Conservation (phyloP, 441 rosid species). For the Pelargonium exstipulatum region DNA sequence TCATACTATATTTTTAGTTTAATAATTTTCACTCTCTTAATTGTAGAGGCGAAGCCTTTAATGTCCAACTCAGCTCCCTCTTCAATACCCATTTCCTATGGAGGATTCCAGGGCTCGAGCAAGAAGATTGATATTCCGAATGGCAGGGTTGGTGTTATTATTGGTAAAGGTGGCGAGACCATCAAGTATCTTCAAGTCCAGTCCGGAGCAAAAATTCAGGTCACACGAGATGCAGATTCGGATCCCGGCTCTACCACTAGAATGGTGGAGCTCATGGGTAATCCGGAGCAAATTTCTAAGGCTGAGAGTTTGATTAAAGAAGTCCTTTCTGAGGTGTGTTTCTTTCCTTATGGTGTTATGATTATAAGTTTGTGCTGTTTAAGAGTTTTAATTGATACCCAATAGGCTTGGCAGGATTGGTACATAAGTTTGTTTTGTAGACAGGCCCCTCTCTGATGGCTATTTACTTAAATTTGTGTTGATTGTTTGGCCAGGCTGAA, state of each 20-base stretch:
- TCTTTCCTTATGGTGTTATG: background rate
- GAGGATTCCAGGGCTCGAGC: constrained; percentile 57
- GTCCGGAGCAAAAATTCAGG: constrained; percentile 98
- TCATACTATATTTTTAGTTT: too few relatives aligned
- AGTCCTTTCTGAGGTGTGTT: constrained; percentile 72
- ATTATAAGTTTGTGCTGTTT: background rate
- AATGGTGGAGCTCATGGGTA: constrained; percentile 74
- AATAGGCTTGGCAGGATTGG: background rate
- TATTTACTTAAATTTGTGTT: background rate
- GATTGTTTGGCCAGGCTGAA: constrained; percentile 53
- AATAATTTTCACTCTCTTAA: background rate
- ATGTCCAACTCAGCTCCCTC: constrained; percentile 38
- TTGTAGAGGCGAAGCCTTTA: constrained; percentile 40
- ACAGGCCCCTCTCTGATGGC: background rate
- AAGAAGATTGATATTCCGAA: constrained; percentile 89
- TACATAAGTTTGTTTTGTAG: background rate
- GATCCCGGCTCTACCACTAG: constrained; percentile 66
- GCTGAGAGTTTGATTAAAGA: constrained; percentile 86
- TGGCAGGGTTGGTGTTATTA: constrained; percentile 92
- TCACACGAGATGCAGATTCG: constrained; percentile 87
- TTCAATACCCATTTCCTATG: constrained; percentile 61
- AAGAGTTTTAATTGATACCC: background rate
- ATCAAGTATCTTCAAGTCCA: constrained; percentile 84
- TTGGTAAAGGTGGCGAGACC: constrained; percentile 95
- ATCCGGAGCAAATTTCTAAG: constrained; percentile 70